phyloP scores from a whole-genome alignment of 2,329 filamentous ascomycete species.

The Penicillium sp. region DNA sequence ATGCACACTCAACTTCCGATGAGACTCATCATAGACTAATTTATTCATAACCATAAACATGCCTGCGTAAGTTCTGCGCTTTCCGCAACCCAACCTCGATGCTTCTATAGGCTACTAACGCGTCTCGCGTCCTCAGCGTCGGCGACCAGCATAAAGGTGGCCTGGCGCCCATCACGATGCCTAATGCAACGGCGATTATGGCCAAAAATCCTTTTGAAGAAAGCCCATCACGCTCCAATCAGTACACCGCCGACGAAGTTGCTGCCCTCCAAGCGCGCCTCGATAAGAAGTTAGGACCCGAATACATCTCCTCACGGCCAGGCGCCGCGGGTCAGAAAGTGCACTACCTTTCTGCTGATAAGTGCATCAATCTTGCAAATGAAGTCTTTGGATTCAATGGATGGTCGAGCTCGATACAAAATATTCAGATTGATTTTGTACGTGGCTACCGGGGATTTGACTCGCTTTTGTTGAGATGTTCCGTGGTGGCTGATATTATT shows the following conservation, averaged over 20 bases:
- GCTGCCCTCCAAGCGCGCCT: slow-evolving; percentile 84
- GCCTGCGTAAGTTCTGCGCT: slow-evolving; percentile 50
- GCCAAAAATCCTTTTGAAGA: slow-evolving; percentile 81
- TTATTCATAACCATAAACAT: slow-evolving; percentile 37
- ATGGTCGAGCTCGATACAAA: slow-evolving; percentile 95
- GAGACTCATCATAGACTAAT: slow-evolving; percentile 7
- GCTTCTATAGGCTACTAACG: slow-evolving; percentile 31
- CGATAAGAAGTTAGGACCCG: slow-evolving; percentile 91
- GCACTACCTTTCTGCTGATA: slow-evolving; percentile 94
- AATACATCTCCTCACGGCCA: slow-evolving; percentile 87
- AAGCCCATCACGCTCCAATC: slow-evolving; percentile 67
- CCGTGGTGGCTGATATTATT: slow-evolving; percentile 5
- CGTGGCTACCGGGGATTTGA: slow-evolving; percentile 28
- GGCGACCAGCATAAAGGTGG: slow-evolving; percentile 68
- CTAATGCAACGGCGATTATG: slow-evolving; percentile 36
- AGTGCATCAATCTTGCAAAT: slow-evolving; percentile 92
- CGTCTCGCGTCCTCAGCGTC: slow-evolving; percentile 54
- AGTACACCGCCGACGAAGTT: slow-evolving; percentile 89
- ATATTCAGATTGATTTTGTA: slow-evolving; percentile 91
- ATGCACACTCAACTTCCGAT: slow-evolving; percentile 8
- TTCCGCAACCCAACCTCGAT: not conserved
- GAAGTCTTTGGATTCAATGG: slow-evolving; percentile 97
- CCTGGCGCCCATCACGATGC: slow-evolving; percentile 48
- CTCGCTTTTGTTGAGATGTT: not conserved
- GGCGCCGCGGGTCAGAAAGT: slow-evolving; percentile 85